phyloP scores from a whole-genome alignment of 371 early-diverging fungal species.

The Mucor indicus region DNA sequence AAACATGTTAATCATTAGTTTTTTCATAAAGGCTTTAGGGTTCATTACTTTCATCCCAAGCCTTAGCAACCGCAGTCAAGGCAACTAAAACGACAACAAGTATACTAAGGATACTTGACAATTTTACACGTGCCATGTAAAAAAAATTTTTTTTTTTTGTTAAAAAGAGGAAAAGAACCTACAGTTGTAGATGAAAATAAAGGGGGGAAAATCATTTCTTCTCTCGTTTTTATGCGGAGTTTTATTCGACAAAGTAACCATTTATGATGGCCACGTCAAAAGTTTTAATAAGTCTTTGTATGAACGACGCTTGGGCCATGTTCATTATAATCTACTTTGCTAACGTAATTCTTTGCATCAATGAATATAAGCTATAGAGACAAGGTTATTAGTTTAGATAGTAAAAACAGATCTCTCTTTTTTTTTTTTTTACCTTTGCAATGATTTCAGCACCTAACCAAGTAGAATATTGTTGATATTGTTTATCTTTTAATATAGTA shows the following conservation, averaged over 20 bases:
- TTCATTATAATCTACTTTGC: conserved; percentile 83
- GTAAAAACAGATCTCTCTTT: conserved; percentile 1
- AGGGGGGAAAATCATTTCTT: too few relatives aligned
- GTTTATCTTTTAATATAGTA: conserved; percentile 63
- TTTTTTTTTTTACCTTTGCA: conserved; percentile 76
- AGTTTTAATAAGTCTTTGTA: conserved; percentile 55
- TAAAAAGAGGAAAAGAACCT: not conserved
- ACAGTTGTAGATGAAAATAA: too few relatives aligned
- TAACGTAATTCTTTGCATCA: conserved; percentile 68
- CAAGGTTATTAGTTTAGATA: not conserved
- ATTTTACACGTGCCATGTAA: conserved; percentile 17
- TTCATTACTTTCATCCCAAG: not conserved
- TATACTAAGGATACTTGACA: conserved; percentile 12
- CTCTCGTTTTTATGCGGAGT: too few relatives aligned
- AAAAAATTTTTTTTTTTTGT: not conserved
- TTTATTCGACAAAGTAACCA: too few relatives aligned
- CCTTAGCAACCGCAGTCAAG: not conserved
- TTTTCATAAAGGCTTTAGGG: too few relatives aligned
- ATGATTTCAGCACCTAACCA: conserved; percentile 79
- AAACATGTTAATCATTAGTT: not conserved
- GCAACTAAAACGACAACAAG: conserved; percentile 6
- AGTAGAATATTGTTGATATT: conserved; percentile 54
- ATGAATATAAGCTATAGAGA: conserved; percentile 59
- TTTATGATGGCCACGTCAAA: too few relatives aligned
- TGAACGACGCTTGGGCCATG: conserved; percentile 70